Evolutionary conservation across 2,329 filamentous ascomycete genomes (phyloP).

Genomic region (Fusarium algeriense): DNA sequence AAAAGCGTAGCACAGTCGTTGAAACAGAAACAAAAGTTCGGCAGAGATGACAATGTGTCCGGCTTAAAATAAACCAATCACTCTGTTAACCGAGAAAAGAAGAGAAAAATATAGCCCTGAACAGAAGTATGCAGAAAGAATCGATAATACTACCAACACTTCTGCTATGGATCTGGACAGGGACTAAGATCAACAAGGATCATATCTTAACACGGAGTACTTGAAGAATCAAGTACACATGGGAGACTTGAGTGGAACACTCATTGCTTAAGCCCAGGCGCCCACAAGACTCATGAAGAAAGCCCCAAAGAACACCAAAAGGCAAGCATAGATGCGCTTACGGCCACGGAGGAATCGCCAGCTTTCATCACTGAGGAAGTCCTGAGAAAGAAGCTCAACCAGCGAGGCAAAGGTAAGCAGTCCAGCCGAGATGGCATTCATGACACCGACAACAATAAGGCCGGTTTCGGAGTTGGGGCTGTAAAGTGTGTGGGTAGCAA

Average conservation of each 20-base stretch:
- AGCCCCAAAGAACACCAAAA: conserved; percentile 69
- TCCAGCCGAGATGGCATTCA: conserved; percentile 79
- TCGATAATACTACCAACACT: not conserved
- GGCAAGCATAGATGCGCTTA: conserved; percentile 65
- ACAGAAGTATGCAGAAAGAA: not conserved
- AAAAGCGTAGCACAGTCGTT: not conserved
- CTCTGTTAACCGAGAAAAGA: not conserved
- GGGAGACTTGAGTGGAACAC: not conserved
- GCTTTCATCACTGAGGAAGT: conserved; percentile 75
- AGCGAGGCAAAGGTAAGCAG: conserved; percentile 78
- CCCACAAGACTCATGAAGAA: conserved; percentile 74
- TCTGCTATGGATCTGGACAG: not conserved
- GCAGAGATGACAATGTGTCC: not conserved
- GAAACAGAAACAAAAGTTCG: not conserved
- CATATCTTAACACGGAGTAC: not conserved
- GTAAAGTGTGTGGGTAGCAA: conserved; percentile 77
- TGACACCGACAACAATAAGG: conserved; percentile 77
- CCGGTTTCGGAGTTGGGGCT: conserved; percentile 74
- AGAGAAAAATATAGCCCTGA: not conserved
- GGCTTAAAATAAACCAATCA: not conserved
- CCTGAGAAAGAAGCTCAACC: conserved; percentile 78
- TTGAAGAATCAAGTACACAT: not conserved
- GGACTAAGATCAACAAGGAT: not conserved
- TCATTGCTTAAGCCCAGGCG: conserved; percentile 66
- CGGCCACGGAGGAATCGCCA: conserved; percentile 67